Conservation (phyloP, 257 asterid species). For the Eustoma russellianum region DNA sequence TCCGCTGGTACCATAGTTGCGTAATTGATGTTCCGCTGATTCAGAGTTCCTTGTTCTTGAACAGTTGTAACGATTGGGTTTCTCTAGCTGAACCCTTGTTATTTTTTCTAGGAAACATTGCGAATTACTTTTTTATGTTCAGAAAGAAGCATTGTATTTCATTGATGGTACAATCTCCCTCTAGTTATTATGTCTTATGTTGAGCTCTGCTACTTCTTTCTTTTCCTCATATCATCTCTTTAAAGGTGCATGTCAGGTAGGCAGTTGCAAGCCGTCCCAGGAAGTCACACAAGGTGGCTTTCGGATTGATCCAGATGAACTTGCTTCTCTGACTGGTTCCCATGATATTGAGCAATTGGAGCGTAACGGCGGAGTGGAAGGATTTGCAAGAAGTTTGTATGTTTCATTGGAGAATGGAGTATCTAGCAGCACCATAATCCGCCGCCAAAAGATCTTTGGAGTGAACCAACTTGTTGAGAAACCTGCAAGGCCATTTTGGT, state of each 20-base stretch:
- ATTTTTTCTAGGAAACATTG: constrained; percentile 55
- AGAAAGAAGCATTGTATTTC: constrained; percentile 68
- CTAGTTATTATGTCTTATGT: not conserved
- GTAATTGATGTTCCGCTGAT: too few relatives aligned
- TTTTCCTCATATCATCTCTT: constrained; percentile 13
- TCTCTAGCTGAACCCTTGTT: not conserved
- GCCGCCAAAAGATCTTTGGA: constrained; percentile 43
- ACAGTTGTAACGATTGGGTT: not conserved
- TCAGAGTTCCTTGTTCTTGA: not conserved
- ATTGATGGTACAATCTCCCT: constrained; percentile 45
- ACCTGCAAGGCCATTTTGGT: constrained; percentile 55
- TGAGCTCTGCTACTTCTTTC: constrained; percentile 9
- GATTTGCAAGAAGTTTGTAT: constrained; percentile 38
- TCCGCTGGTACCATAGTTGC: too few relatives aligned
- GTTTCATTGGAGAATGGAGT: constrained; percentile 50
- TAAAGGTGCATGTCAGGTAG: constrained; percentile 31
- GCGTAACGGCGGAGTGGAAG: constrained; percentile 50
- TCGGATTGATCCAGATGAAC: constrained; percentile 56
- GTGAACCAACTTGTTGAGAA: constrained; percentile 49
- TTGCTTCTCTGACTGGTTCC: constrained; percentile 50
- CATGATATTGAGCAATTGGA: constrained; percentile 44
- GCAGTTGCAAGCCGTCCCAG: constrained; percentile 26
- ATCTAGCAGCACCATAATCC: constrained; percentile 27
- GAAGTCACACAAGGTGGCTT: constrained; percentile 50
- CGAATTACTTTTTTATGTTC: constrained; percentile 60